Percentiles rank a stretch among this genome's conserved stretches.
Evolutionary conservation across 1,139 yeast genomes (phyloP).

Genomic region (Nakaseomyces kungkrabaensis): DNA sequence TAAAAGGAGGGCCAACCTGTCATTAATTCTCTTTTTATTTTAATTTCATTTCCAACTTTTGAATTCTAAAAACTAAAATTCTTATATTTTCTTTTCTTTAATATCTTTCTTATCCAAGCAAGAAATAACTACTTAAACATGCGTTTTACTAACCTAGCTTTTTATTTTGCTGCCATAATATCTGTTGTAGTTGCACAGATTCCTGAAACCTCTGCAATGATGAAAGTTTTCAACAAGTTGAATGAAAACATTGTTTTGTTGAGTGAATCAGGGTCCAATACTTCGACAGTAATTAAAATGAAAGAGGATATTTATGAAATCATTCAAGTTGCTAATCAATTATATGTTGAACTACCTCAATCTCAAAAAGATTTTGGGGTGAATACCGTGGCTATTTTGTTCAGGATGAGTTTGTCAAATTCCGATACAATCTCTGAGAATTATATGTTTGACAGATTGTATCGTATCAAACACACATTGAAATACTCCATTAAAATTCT

Average conservation of each 20-base stretch:
- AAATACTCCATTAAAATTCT: not conserved
- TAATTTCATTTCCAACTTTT: not conserved
- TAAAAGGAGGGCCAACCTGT: not conserved
- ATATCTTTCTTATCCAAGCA: not conserved
- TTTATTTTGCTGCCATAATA: not conserved
- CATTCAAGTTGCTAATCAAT: not conserved
- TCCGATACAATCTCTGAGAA: not conserved
- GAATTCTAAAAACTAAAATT: not conserved
- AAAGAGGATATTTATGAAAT: conserved; percentile 1
- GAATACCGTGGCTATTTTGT: not conserved
- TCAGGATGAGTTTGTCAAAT: not conserved
- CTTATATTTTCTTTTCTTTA: not conserved
- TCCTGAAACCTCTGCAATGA: not conserved
- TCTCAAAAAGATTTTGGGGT: not conserved
- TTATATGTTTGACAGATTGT: not conserved
- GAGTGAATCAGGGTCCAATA: not conserved
- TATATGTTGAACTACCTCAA: not conserved
- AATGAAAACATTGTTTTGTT: not conserved
- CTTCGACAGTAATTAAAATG: not conserved
- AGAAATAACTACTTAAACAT: not conserved
- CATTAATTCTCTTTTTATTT: not conserved
- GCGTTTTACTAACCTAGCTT: not conserved
- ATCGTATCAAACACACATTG: conserved; percentile 1
- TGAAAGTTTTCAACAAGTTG: not conserved
- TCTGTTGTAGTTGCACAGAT: not conserved